Conservation (phyloP, 768 basidiomycete species). For the Suillus tomentosus region DNA sequence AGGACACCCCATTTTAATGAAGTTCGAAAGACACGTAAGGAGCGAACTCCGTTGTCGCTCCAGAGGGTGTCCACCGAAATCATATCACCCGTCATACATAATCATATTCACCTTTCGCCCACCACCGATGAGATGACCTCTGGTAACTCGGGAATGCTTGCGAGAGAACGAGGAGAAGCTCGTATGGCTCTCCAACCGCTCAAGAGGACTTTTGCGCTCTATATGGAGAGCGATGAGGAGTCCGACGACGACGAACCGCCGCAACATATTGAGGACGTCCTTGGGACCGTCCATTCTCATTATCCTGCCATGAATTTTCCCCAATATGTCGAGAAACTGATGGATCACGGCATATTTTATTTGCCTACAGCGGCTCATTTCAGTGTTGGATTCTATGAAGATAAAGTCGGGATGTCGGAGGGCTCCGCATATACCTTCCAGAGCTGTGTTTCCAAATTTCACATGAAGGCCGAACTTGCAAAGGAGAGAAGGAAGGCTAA, state of each 20-base stretch:
- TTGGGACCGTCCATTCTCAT: not conserved
- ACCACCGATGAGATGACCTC: not conserved
- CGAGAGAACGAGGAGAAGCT: not conserved
- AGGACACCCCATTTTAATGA: not conserved
- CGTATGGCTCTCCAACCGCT: not conserved
- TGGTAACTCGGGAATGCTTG: not conserved
- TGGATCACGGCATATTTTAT: not conserved
- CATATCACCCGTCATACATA: not conserved
- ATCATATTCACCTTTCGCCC: not conserved
- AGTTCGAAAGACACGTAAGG: not conserved
- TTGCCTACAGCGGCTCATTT: not conserved
- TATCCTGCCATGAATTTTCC: not conserved
- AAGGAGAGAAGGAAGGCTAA: not conserved
- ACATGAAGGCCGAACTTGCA: not conserved
- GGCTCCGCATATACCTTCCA: not conserved
- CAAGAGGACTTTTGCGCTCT: not conserved
- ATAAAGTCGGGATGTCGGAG: not conserved
- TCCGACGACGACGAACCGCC: not conserved
- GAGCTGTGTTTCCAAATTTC: not conserved
- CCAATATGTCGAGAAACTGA: not conserved
- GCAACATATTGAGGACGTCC: not conserved
- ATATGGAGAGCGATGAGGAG: not conserved
- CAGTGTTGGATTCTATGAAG: not conserved
- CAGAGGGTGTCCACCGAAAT: not conserved
- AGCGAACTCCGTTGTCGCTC: not conserved